Conservation (phyloP, 768 basidiomycete genomes). For the Termitomyces sp. region DNA sequence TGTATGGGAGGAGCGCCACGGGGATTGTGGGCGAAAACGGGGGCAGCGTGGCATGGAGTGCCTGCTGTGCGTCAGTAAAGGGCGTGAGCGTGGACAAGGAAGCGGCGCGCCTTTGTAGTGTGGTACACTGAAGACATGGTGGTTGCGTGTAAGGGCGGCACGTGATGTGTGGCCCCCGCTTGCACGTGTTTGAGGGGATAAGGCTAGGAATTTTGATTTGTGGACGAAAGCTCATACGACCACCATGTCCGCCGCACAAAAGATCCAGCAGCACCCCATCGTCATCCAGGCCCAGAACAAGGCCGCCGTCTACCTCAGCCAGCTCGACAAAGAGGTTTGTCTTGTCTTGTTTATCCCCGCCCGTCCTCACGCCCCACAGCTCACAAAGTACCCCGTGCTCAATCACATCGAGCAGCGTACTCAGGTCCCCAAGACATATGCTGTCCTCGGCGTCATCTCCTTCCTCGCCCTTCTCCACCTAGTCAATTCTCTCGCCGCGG, state of each 20-base stretch:
- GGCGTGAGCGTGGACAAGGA: constrained; percentile 7
- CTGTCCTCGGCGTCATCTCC: constrained; percentile 66
- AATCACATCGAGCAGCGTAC: constrained; percentile 85
- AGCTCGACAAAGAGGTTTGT: constrained; percentile 96
- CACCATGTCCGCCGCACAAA: constrained; percentile 74
- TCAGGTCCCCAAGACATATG: constrained; percentile 89
- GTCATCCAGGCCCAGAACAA: constrained; percentile 81
- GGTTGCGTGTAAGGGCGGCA: constrained; percentile 17
- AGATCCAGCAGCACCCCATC: constrained; percentile 84
- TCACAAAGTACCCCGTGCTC: constrained; percentile 83
- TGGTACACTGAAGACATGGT: constrained; percentile 51
- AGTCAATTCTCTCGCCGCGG: constrained; percentile 87
- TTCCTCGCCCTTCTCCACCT: constrained; percentile 73
- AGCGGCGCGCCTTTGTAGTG: constrained; percentile 41
- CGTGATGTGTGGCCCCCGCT: constrained; percentile 12
- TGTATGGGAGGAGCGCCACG: constrained; percentile 61
- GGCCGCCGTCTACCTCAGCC: constrained; percentile 73
- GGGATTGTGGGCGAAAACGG: constrained; percentile 69
- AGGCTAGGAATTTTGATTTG: constrained; percentile 14
- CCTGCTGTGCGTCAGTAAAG: constrained; percentile 24
- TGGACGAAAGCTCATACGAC: constrained; percentile 17
- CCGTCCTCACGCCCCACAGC: constrained; percentile 33
- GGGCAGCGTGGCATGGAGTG: constrained; percentile 60
- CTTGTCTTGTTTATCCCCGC: not conserved
- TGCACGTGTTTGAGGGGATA: constrained; percentile 20